phyloP scores from a whole-genome alignment of 2,329 filamentous ascomycete species.

The Botrytis porri region DNA sequence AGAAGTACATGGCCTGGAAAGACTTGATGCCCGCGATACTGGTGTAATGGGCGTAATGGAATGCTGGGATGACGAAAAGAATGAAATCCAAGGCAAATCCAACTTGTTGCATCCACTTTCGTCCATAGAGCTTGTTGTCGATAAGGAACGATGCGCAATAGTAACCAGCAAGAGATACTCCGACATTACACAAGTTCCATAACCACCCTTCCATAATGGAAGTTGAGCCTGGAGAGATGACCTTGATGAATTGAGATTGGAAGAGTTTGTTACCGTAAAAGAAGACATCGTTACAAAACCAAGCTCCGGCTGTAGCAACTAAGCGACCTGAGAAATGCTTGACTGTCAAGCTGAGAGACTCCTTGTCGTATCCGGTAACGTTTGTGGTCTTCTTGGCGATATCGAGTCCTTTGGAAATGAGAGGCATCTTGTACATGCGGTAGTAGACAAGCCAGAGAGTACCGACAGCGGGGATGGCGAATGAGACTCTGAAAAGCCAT shows the following conservation, averaged over 20 bases:
- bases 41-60: slow-evolving; percentile 83
- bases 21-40: slow-evolving; percentile 66
- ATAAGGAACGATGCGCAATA: slow-evolving; percentile 61
- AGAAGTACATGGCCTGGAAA: slow-evolving; percentile 99
- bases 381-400: slow-evolving; percentile 80
- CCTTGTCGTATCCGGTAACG: slow-evolving; percentile 89
- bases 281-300: slow-evolving; percentile 98
- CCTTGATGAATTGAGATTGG: slow-evolving; percentile 83
- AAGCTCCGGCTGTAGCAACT: slow-evolving; percentile 79
- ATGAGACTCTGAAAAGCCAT: slow-evolving; percentile 89
- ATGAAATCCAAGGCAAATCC: slow-evolving; percentile 93
- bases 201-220: slow-evolving; percentile 79
- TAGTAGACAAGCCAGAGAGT: slow-evolving; percentile 96
- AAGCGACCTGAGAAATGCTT: slow-evolving; percentile 82
- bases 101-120: slow-evolving; percentile 93
- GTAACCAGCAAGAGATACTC: slow-evolving; percentile 82
- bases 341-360: slow-evolving; percentile 75
- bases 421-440: slow-evolving; percentile 90
- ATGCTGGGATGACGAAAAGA: slow-evolving; percentile 88
- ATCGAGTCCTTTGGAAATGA: slow-evolving; percentile 77
- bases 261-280: slow-evolving; percentile 99
- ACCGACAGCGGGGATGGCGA: slow-evolving; percentile 84
- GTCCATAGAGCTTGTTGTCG: slow-evolving; percentile 71
- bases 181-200: slow-evolving; percentile 90
- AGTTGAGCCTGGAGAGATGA: slow-evolving; percentile 65